These are phyloP conservation scores for Chloranthus sessilifolius DNA, from an alignment of 164 flowering plant species.

Conservation along the genomic window DNA sequence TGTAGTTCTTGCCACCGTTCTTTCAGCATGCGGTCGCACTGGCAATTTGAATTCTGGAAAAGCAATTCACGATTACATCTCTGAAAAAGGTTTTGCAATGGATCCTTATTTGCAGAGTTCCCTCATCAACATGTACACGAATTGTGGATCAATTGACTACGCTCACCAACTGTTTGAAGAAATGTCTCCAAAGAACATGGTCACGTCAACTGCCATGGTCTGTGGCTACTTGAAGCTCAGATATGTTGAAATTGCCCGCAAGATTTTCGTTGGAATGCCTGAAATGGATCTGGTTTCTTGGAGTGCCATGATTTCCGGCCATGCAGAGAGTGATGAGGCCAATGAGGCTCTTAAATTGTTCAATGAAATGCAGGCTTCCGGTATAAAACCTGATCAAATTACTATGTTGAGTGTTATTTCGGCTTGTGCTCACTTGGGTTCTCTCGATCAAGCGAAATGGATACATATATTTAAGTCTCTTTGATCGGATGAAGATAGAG, in stretches of 20 bases:
- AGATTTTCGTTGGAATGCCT: conserved; percentile 45
- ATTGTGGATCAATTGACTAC: conserved; percentile 55
- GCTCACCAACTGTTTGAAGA: conserved; percentile 45
- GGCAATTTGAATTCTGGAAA: conserved; percentile 44
- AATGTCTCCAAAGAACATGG: conserved; percentile 31
- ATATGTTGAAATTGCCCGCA: conserved; percentile 52
- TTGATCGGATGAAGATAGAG: conserved; percentile 50
- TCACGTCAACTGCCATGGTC: conserved; percentile 64
- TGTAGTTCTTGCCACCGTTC: conserved; percentile 40
- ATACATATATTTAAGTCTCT: conserved; percentile 44
- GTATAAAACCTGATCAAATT: conserved; percentile 58
- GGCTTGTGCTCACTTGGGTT: conserved; percentile 74
- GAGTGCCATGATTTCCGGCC: conserved; percentile 81
- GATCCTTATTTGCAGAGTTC: conserved; percentile 48
- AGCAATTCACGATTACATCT: conserved; percentile 44
- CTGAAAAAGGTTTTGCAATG: conserved; percentile 23
- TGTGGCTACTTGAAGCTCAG: conserved; percentile 49
- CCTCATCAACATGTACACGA: conserved; percentile 64
- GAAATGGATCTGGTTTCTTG: conserved; percentile 75
- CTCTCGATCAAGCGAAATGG: conserved; percentile 51
- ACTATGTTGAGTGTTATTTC: conserved; percentile 77
- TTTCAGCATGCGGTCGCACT: conserved; percentile 60
- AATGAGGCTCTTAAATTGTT: conserved; percentile 55
- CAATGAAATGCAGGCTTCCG: conserved; percentile 37
- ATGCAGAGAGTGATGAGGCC: conserved; percentile 66